phyloP scores from a whole-genome alignment of 495 filamentous ascomycete species.

The Tuber microsphaerosporum region DNA sequence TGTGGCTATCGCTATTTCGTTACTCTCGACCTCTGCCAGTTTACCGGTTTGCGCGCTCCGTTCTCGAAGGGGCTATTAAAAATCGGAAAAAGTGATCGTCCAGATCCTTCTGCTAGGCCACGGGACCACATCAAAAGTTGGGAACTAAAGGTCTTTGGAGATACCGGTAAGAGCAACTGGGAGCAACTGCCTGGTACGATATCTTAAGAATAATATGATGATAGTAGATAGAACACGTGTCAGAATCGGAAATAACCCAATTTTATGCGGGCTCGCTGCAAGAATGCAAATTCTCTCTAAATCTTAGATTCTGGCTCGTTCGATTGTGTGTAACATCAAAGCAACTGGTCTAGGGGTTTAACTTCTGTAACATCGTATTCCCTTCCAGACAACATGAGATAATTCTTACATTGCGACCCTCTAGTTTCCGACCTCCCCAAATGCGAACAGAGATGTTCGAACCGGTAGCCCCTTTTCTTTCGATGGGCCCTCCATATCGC shows the following conservation, averaged over 20 bases:
- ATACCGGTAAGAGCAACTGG: not conserved
- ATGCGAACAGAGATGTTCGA: not conserved
- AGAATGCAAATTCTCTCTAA: not conserved
- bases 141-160: not conserved
- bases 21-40: not conserved
- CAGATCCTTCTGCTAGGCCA: not conserved
- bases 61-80: not conserved
- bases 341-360: not conserved
- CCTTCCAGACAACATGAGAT: not conserved
- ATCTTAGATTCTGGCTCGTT: not conserved
- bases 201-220: not conserved
- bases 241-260: not conserved
- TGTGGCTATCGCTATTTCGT: not conserved
- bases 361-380: not conserved
- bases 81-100: not conserved
- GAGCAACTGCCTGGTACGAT: not conserved
- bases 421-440: not conserved
- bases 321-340: not conserved
- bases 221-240: not conserved
- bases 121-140: not conserved
- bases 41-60: not conserved
- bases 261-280: not conserved
- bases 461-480: not conserved
- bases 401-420: not conserved
- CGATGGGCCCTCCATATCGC: not conserved